Conservation (phyloP, 1,139 yeast species). For the Scheffersomyces cryptocercus region DNA sequence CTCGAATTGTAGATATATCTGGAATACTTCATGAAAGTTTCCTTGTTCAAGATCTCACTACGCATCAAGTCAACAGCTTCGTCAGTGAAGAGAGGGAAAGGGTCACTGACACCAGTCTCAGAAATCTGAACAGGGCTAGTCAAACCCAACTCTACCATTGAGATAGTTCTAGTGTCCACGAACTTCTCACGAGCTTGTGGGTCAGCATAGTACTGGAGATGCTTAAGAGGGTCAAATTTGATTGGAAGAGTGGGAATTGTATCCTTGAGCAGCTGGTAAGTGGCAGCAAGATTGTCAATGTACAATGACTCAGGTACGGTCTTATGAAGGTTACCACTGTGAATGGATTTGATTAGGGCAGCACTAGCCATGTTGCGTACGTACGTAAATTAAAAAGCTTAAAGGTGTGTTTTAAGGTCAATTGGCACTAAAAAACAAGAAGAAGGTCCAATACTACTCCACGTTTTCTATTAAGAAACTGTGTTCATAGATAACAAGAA, state of each 20-base stretch:
- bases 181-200: constrained; percentile 26
- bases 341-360: constrained; percentile 11
- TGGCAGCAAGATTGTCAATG: constrained; percentile 12
- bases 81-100: constrained; percentile 58
- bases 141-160: constrained; percentile 50
- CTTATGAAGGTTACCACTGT: constrained; percentile 22
- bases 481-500: no score
- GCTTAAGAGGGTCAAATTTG: constrained; percentile 45
- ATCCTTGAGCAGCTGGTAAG: constrained; percentile 8
- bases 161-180: constrained; percentile 39
- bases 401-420: background rate
- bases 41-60: constrained; percentile 47
- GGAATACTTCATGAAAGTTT: constrained; percentile 45
- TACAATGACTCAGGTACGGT: constrained; percentile 18
- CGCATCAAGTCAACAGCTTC: constrained; percentile 59
- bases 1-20: constrained; percentile 40
- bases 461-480: no score
- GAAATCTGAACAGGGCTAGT: constrained; percentile 41
- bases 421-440: no score
- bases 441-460: no score
- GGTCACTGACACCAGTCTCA: constrained; percentile 54
- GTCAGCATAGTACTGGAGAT: constrained; percentile 37
- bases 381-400: background rate
- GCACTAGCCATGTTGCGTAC: constrained; percentile 8
- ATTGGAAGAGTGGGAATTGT: constrained; percentile 8